Evolutionary conservation across 2,329 filamentous ascomycete genomes (phyloP), one percentile per base, ranked within the genome.

Genomic region (Aspergillus hiratsukae): DNA sequence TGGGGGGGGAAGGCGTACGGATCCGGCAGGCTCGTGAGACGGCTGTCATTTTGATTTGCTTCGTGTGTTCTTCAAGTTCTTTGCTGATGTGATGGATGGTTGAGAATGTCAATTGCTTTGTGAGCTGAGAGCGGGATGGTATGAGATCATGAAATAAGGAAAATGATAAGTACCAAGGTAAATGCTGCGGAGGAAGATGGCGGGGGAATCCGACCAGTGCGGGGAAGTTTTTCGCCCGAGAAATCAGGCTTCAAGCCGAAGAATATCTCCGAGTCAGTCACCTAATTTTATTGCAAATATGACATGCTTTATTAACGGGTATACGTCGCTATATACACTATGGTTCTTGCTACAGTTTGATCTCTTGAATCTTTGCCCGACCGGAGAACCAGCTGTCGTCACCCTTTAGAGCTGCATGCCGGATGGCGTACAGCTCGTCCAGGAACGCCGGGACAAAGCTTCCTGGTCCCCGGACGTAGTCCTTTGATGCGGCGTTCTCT

Each of bases 371-470:
- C 62, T 73, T 74, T 6, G 72, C 73, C n/a, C 71, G 67, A 9
- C 69, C 68, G 1, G 53, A 58, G 56, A 75, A 67, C 70, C 71
- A 75, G 52, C 69, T 68, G 35, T 69, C 60, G 17, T 72, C 69
- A 3, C 68, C 69, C 35, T 67, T 65, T 19, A 62, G 51, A 11
- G 72, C 69, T 2, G 68, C 69, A 35, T 69, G 69, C n/a, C 68
- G 71, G 54, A 76, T 73, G 9, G 67, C 66, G 35, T 80, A 83
- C 51, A 88, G 69, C 69, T 83, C 88, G 64, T 97, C 93, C 45
- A 97, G 76, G 67, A 97, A 92, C 0, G 87, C 87, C 0, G 91
- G 88, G 11, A 95, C 86, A 76, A 97, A 97, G 0, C 86, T 90
- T 0, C 93, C 93, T 0, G 93, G 91, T 0, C 93, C 93, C 57